These are phyloP conservation scores for Marasmius oreades DNA, from an alignment of 1,284 basidiomycete genomes.

Conservation along the genomic window DNA sequence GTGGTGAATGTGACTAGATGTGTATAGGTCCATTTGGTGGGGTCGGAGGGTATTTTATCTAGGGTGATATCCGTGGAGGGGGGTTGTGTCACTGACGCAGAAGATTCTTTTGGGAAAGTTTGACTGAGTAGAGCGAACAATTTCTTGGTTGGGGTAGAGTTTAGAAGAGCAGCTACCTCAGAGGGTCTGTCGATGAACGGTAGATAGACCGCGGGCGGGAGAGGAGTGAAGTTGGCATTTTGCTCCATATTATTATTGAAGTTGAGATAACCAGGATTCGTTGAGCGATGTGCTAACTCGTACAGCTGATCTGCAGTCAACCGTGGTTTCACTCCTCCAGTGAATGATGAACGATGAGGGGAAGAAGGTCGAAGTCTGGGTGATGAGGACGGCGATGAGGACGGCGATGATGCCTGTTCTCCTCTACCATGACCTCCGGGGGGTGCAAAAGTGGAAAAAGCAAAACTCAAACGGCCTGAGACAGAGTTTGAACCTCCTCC, in stretches of 20 bases:
- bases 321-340: constrained; percentile 31
- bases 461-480: constrained; percentile 55
- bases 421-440: constrained; percentile 13
- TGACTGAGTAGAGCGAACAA: constrained; percentile 69
- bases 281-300: constrained; percentile 59
- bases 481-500: constrained; percentile 3
- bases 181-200: constrained; percentile 73
- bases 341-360: constrained; percentile 19
- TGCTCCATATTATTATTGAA: constrained; percentile 19
- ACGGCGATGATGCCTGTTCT: constrained; percentile 12
- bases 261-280: constrained; percentile 34
- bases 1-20: constrained; percentile 62
- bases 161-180: constrained; percentile 62
- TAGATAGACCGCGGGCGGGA: constrained; percentile 66
- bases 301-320: constrained; percentile 66
- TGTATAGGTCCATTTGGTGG: constrained; percentile 53
- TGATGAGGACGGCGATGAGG: constrained; percentile 35
- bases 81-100: constrained; percentile 20
- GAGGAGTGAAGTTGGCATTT: constrained; percentile 58
- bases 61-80: constrained; percentile 9
- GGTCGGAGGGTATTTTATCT: constrained; percentile 35
- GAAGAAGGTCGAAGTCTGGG: constrained; percentile 46
- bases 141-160: constrained; percentile 57
- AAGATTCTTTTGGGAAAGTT: constrained; percentile 45
- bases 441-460: constrained; percentile 55